Percentiles rank a stretch among this genome's conserved stretches.
Conservation (phyloP, 2,329 filamentous ascomycete genomes). For the Cladosporium phlei region DNA sequence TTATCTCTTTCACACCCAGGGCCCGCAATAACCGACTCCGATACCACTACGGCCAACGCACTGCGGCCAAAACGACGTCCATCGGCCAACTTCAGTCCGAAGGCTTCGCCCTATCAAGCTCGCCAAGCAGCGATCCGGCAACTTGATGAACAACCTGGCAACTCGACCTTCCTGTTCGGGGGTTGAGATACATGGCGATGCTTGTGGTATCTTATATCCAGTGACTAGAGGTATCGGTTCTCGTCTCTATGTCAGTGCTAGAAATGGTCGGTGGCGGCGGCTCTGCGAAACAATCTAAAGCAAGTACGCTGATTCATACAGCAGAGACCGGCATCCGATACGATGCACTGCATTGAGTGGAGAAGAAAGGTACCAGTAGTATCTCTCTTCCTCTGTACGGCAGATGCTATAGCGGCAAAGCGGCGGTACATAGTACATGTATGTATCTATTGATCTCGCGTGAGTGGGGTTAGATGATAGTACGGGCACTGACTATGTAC, state of each 20-base stretch:
- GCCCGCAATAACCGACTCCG: constrained; percentile 1
- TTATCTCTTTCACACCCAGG: neutral
- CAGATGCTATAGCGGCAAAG: too few species aligned
- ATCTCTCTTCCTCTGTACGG: too few species aligned
- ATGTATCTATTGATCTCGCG: too few species aligned
- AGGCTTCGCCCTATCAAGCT: constrained; percentile 4
- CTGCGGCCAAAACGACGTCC: neutral
- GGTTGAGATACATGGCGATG: neutral
- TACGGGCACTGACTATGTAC: too few species aligned
- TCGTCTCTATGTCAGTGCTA: neutral
- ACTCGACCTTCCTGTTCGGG: constrained; percentile 1
- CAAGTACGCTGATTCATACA: too few species aligned
- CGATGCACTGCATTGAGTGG: too few species aligned
- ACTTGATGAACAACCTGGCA: neutral
- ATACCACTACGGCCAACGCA: neutral
- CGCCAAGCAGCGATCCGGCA: constrained; percentile 7
- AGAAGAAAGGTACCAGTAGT: too few species aligned
- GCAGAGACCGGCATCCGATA: too few species aligned
- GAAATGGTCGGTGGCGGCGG: too few species aligned
- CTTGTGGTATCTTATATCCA: neutral
- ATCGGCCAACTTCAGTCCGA: constrained; percentile 10
- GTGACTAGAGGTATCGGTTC: neutral
- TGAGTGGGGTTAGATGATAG: too few species aligned
- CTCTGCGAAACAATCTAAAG: too few species aligned
- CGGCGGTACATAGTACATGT: too few species aligned